Base-by-base conservation (phyloP, 805 yeast species). In the Metschnikowia koreensis region DNA sequence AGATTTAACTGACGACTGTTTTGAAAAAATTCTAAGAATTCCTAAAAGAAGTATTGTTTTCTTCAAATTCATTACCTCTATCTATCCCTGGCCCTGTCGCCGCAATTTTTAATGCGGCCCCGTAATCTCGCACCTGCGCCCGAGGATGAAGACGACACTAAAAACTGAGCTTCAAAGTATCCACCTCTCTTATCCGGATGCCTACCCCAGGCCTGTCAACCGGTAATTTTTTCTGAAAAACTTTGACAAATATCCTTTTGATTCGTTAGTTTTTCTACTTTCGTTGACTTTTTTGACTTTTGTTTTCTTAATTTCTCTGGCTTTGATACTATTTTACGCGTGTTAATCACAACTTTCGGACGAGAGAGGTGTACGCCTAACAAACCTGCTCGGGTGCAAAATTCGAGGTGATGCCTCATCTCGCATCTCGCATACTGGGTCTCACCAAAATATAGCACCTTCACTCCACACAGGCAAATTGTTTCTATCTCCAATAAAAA, bases 401-500 rank as follows among this genome's bases (percentile, higher is more conserved):
- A 36, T 40, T 22, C 33, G 44, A 22, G 49, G 28, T 26, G 34
- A 31, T 31, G 34, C 34, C 34, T 31, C 34, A 31, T 31, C 34
- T 31, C 34, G 34, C 34, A 31, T 9, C 34, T 31, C 34, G 13
- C 12, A 9, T 31, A 31, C 34, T 31, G 34, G 22, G 34, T 6
- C 34, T 31, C 34, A 6, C 34, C 34, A 31, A 31, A 31, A 31
- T 31, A 31, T 31, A 31, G 12, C 34, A 10, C 3, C 10, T 31
- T 12, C 10, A 10, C 34, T 31, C 10, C 13, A 31, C 10, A 6
- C 34, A 31, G 12, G 10, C 13, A 31, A 31, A 31, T 49, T 52
- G 44, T 53, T 48, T 48, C 22, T 22, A 22, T 52, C 41, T 31
- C 42, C 16, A 27, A n/a, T n/a, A 47, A 17, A 10, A 36, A 10